A percentile compares a stretch with the other conserved stretches of the same genome.
These are phyloP conservation scores for Saxophila tyrrhenica DNA, from an alignment of 495 filamentous ascomycete species.

Conservation along the genomic window DNA sequence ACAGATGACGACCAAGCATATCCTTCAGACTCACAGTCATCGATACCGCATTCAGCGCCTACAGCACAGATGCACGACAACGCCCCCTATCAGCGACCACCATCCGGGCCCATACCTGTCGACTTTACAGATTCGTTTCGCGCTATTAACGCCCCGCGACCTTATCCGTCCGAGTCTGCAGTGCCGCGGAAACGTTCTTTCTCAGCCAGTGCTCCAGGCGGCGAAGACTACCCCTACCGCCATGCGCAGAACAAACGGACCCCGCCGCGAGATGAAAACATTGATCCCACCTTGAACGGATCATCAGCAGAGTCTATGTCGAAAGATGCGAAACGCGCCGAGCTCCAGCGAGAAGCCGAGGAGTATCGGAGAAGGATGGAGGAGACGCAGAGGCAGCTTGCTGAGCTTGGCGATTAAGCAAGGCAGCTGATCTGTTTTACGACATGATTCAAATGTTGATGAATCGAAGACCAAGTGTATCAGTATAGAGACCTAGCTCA, in stretches of 20 bases:
- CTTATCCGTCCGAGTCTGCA: slow-evolving; percentile 41
- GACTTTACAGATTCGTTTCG: slow-evolving; percentile 28
- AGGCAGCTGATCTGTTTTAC: too few relatives aligned
- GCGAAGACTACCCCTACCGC: slow-evolving; percentile 3
- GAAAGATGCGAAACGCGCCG: slow-evolving; percentile 52
- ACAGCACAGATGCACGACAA: slow-evolving; percentile 13
- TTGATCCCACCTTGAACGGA: slow-evolving; percentile 13
- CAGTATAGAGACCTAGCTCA: background rate
- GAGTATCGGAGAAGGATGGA: slow-evolving; percentile 62
- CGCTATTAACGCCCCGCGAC: slow-evolving; percentile 12
- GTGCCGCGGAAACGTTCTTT: slow-evolving; percentile 56
- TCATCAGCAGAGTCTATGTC: background rate
- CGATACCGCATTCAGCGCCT: slow-evolving; percentile 8
- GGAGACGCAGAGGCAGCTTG: slow-evolving; percentile 68
- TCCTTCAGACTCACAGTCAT: slow-evolving; percentile 4
- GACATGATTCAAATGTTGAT: too few relatives aligned
- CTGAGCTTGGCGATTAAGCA: slow-evolving; percentile 35
- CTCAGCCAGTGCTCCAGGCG: slow-evolving; percentile 30
- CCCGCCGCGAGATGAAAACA: slow-evolving; percentile 19
- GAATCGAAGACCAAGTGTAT: background rate
- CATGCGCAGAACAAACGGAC: slow-evolving; percentile 26
- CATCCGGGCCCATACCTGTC: slow-evolving; percentile 21
- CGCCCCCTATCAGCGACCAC: background rate
- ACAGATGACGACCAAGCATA: slow-evolving; percentile 13
- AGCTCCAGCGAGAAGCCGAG: slow-evolving; percentile 63